These are phyloP conservation scores for Fagus sylvatica DNA, from an alignment of 306 rosid genomes.

Conservation along the genomic window DNA sequence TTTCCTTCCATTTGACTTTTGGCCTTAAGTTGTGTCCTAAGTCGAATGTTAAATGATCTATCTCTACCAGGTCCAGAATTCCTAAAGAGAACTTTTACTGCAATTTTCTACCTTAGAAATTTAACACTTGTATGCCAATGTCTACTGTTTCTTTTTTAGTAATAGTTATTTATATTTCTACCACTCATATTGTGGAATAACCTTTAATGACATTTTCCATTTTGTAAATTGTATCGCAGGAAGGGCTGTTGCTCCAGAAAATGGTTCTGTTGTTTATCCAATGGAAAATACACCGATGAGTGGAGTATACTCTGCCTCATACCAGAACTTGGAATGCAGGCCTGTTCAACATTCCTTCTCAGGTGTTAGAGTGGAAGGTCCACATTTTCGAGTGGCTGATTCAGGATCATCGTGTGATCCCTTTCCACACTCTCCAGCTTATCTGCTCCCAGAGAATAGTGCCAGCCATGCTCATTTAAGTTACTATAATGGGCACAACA, in stretches of 20 bases:
- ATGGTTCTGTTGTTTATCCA: conserved; percentile 1
- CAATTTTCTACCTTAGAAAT: neutral
- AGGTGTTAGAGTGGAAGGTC: neutral
- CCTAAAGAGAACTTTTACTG: neutral
- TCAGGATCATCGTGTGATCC: conserved; percentile 6
- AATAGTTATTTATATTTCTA: neutral
- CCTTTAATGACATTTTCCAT: neutral
- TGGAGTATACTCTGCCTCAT: conserved; percentile 6
- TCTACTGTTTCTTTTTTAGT: too few species aligned
- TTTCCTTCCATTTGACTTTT: neutral
- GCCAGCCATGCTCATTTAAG: conserved; percentile 9
- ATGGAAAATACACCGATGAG: neutral
- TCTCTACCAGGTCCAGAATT: neutral
- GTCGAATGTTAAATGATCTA: neutral
- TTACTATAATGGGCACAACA: neutral
- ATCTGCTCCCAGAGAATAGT: conserved; percentile 3
- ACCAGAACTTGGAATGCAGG: conserved; percentile 7
- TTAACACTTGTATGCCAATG: too few species aligned
- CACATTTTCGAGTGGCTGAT: neutral
- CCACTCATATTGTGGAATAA: neutral
- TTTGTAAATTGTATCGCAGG: conserved; percentile 3
- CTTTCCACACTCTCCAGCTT: neutral
- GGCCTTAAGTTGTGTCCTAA: neutral
- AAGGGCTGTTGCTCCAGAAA: neutral
- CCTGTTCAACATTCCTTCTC: conserved; percentile 11